phyloP scores from a whole-genome alignment of 495 filamentous ascomycete genomes.

The Neurospora sp. region DNA sequence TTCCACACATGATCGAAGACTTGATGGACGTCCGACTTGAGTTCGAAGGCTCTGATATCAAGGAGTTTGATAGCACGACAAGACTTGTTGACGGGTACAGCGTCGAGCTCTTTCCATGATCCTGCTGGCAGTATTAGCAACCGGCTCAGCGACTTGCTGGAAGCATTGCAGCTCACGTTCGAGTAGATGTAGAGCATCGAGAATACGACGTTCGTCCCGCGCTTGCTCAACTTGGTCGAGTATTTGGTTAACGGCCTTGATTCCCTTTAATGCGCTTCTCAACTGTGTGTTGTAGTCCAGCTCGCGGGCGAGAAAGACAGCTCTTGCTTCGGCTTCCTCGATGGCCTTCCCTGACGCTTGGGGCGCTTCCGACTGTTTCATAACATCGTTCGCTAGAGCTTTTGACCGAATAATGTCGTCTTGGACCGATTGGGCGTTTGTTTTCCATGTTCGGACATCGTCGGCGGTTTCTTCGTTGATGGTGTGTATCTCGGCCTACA shows the following conservation, averaged over 20 bases:
- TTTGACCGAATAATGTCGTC: conserved; percentile 67
- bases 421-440: conserved; percentile 72
- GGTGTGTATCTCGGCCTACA: conserved; percentile 56
- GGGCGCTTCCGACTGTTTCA: conserved; percentile 57
- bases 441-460: conserved; percentile 76
- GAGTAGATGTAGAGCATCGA: conserved; percentile 41
- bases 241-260: conserved; percentile 41
- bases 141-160: neutral
- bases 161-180: conserved; percentile 28
- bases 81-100: conserved; percentile 33
- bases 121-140: conserved; percentile 16
- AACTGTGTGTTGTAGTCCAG: conserved; percentile 66
- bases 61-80: conserved; percentile 38
- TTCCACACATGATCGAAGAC: conserved; percentile 48
- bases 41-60: conserved; percentile 38
- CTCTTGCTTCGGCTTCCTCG: conserved; percentile 58
- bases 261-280: conserved; percentile 46
- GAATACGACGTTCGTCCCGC: conserved; percentile 34
- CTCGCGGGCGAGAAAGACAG: conserved; percentile 62
- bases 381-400: conserved; percentile 62
- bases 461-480: conserved; percentile 64
- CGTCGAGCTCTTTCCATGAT: conserved; percentile 36
- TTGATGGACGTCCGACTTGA: conserved; percentile 48
- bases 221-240: conserved; percentile 44
- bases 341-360: conserved; percentile 47